Evolutionary conservation across 352 stramenopile genomes (phyloP), one percentile per base, ranked within the genome.

Genomic region (Phytopythium delawarense): DNA sequence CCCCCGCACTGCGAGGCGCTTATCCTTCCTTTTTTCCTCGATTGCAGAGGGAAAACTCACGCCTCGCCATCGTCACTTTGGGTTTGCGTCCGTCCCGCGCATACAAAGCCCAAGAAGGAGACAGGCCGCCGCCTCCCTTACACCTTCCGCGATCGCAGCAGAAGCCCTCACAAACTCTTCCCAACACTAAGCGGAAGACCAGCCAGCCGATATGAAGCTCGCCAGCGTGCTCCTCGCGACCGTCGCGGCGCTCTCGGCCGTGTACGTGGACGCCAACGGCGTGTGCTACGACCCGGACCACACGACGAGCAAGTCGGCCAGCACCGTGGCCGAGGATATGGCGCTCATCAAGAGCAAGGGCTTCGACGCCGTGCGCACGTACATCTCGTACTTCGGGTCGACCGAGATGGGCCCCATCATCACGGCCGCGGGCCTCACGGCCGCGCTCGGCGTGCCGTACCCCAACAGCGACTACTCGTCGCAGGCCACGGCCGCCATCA

Each of bases 201-300:
- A 39, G 30, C 57, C 56, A 74, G 53, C 25, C 28, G 82, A 84
- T 70, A 85, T 84, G 63, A 66, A 65, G 28, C 69, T 71, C 35
- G 39, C 66, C 8, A 70, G 34, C 52, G 16, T 58, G 40, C 64
- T 79, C 56, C 25, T 81, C 23, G 57, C 70, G 50, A 63, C 63
- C 53, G 46, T 76, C 54, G 66, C 75, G 61, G 70, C 77, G 53
- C 61, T 74, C 62, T 66, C 78, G 57, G 66, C 65, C 44, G 62
- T 64, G 15, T 55, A 63, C 48, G 78, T 76, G 42, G 66, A 87
- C 60, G 80, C 80, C 51, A 83, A 87, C 46, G 80, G 80, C 40
- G 80, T 89, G 42, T 89, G 80, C 72, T 89, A 81, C 61, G 81
- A 91, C 70, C 79, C 81, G 12, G 68, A 83, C 66, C 81, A 88